phyloP scores from a whole-genome alignment of 768 basidiomycete species.

The Termitomyces sp. region DNA sequence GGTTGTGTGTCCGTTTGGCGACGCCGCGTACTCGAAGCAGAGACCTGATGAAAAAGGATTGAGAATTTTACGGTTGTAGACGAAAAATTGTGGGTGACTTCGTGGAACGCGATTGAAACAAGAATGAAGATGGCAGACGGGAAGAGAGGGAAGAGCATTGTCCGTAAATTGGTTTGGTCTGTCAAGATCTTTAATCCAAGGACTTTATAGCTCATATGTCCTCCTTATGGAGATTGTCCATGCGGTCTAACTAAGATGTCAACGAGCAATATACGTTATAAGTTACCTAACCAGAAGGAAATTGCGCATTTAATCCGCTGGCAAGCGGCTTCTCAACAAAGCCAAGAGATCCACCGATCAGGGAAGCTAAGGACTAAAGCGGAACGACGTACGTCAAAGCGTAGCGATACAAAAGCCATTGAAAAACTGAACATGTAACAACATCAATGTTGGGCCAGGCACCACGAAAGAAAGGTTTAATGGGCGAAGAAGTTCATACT shows the following conservation, averaged over 20 bases:
- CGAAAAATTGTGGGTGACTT: too few species aligned
- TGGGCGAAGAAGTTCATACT: too few species aligned
- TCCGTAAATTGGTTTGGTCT: background rate
- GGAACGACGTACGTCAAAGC: background rate
- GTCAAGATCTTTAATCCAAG: background rate
- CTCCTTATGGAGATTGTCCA: background rate
- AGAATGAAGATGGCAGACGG: background rate
- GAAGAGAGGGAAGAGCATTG: background rate
- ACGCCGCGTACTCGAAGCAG: background rate
- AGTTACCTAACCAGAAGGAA: background rate
- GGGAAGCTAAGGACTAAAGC: background rate
- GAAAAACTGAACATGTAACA: background rate
- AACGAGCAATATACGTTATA: background rate
- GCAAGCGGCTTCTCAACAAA: background rate
- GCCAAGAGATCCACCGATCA: background rate
- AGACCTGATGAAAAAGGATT: background rate
- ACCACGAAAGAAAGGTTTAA: background rate
- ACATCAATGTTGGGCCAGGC: background rate
- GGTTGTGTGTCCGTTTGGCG: background rate
- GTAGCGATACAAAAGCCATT: background rate
- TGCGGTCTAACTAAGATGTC: background rate
- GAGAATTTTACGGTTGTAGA: background rate
- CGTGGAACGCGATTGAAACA: background rate
- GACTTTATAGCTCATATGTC: background rate
- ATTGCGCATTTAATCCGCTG: background rate